Evolutionary conservation across 345 rosid genomes (phyloP), one percentile per base, ranked within the genome.

Genomic region (Corchorus capsularis): DNA sequence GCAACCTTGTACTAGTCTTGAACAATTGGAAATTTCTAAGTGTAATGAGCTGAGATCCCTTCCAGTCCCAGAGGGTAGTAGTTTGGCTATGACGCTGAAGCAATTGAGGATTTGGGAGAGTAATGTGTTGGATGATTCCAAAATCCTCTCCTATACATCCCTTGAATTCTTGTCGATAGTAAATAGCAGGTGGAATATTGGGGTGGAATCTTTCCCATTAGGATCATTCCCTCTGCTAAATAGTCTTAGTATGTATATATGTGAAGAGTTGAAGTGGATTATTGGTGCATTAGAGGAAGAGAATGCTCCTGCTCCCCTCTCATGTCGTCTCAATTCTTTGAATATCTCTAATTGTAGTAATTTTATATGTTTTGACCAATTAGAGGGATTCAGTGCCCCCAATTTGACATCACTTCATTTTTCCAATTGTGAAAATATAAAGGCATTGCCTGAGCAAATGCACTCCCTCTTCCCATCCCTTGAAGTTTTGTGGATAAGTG

Each of bases 81-180:
- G 1, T 27, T 34, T 66, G 1, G 19, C 72, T 3, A 3, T 3
- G 1, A 67, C 11, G 56, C 13, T 67, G 14, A 67, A 47, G 71
- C 0, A 22, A 13, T 7, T 67, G 14, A 0, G 0, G 0, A 47
- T 67, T 12, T 0, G 0, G 0, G 0, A 1, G 10, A 20, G 19
- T 32, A 17, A 7, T 22, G 13, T 3, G 20, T 14, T 22, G 72
- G 19, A 67, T 47, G 22, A 0, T 46, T 67, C 41, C 39, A 47
- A 67, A 22, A 47, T 49, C 39, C 8, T 47, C n/a, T 3, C 3
- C 41, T 22, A 67, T 47, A 47, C 56, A 47, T 67, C 20, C 56
- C 56, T 67, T 27, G n/a, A 47, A 67, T 22, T 12, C 41, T 67
- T 67, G 19, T 0, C 13, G 0, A 47, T 67, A 46, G 0, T 0